Base-by-base conservation (phyloP, 345 rosid species). In the Durio zibethinus region DNA sequence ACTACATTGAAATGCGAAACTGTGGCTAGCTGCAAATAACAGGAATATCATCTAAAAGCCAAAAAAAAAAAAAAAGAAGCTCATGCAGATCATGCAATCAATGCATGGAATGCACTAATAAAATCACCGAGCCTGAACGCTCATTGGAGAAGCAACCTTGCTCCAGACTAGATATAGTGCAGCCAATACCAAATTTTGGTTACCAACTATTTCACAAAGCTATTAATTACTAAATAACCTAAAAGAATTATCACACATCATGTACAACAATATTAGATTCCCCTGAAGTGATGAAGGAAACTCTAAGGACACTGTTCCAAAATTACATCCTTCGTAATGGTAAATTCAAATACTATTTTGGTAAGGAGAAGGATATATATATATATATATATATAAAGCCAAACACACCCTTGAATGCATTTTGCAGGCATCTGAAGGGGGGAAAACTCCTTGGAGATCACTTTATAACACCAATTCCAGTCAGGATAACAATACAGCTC, bases 241-340 rank as follows among this genome's bases (percentile, higher is more conserved):
- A 80, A 84, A 84, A 79, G 75, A 84, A 87, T 78, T 75, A 78
- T 77, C 91, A 78, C 84, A 85, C 82, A 84, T 80, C 89, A 90
- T 88, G 84, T 87, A 90, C 91, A 87, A 77, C 84, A 87, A 73
- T 76, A 80, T 78, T 75, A 70, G 75, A 79, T 83, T 82, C 85
- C 89, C 82, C 78, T 53, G 23, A 60, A 16, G 76, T n/a, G 71
- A 74, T 57, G 23, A 76, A 77, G 76, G 79, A 76, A 78, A 71
- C 76, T 76, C 78, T 78, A 78, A 73, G 53, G 73, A 76, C 80
- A 71, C 42, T 52, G 53, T 48, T 42, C 45, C 83, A 78, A 82
- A 84, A 79, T 84, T 82, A 89, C 87, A 82, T 83, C 47, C 78
- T 74, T 63, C 72, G 79, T 70, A 38, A 79, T 69, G 56, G 68